Conservation (phyloP, 1,139 yeast species). For the Meyerozyma athensensis region DNA sequence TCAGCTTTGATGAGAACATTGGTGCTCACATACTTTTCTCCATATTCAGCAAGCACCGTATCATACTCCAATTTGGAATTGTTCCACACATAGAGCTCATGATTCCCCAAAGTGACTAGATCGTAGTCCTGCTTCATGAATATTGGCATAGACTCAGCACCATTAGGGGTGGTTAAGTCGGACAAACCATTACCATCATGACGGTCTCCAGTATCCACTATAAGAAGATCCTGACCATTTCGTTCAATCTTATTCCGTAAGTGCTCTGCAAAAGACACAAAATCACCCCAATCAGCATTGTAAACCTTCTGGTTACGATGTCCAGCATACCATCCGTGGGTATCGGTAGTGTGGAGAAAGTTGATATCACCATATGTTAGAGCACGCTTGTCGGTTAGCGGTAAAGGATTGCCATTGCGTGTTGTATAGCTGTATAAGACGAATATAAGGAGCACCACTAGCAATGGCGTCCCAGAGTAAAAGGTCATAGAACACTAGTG, state of each 20-base stretch:
- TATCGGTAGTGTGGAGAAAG: conserved; percentile 89
- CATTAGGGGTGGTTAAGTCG: conserved; percentile 74
- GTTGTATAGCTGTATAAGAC: not conserved
- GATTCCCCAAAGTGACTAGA: conserved; percentile 83
- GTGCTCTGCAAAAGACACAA: conserved; percentile 59
- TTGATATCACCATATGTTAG: conserved; percentile 67
- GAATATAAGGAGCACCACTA: not conserved
- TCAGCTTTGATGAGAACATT: conserved; percentile 66
- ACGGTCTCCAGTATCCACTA: conserved; percentile 88
- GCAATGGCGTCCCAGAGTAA: too few species aligned
- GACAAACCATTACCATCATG: conserved; percentile 92
- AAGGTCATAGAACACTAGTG: too few species aligned
- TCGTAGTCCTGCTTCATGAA: conserved; percentile 72
- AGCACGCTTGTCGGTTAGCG: not conserved
- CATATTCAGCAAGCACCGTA: conserved; percentile 51
- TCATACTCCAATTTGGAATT: conserved; percentile 65
- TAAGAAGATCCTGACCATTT: conserved; percentile 54
- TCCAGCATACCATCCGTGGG: conserved; percentile 94
- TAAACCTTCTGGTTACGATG: conserved; percentile 72
- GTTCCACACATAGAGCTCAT: conserved; percentile 76
- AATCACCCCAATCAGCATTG: conserved; percentile 92
- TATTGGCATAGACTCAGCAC: conserved; percentile 54
- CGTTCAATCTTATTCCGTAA: conserved; percentile 42
- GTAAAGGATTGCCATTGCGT: not conserved
- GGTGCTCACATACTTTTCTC: conserved; percentile 67